These are phyloP conservation scores for Sclerotinia glacialis DNA, from an alignment of 2,329 filamentous ascomycete species.

Conservation along the genomic window DNA sequence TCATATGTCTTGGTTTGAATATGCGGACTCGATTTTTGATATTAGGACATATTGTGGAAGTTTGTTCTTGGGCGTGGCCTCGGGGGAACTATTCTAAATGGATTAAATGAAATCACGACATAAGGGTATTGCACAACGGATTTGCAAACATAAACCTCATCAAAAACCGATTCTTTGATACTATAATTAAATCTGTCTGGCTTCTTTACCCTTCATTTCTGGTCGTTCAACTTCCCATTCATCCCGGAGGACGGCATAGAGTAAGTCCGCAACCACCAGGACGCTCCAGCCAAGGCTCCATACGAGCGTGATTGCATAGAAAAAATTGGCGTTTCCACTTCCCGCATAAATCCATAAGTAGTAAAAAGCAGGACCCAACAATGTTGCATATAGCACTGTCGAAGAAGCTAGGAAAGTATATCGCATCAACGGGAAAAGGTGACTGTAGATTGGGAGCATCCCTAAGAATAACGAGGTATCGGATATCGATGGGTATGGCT, in stretches of 20 bases:
- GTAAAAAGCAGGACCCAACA: slow-evolving; percentile 92
- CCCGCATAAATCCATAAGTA: slow-evolving; percentile 98
- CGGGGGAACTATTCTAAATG: not conserved
- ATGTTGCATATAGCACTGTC: slow-evolving; percentile 79
- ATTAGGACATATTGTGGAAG: not conserved
- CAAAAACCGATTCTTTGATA: slow-evolving; percentile 12
- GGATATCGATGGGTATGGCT: slow-evolving; percentile 91
- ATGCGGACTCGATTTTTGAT: not conserved
- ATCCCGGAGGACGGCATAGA: slow-evolving; percentile 86
- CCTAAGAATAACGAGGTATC: slow-evolving; percentile 85
- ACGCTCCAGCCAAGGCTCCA: slow-evolving; percentile 91
- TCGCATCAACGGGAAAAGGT: slow-evolving; percentile 88
- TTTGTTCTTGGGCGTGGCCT: not conserved
- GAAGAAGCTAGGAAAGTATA: slow-evolving; percentile 86
- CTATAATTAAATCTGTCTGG: slow-evolving; percentile 43
- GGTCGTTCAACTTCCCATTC: slow-evolving; percentile 93
- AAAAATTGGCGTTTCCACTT: slow-evolving; percentile 97
- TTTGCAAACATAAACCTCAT: not conserved
- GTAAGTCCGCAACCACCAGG: slow-evolving; percentile 72
- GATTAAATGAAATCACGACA: not conserved
- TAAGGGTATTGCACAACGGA: not conserved
- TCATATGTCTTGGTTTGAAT: not conserved
- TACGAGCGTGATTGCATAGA: slow-evolving; percentile 98
- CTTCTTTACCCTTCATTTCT: slow-evolving; percentile 84
- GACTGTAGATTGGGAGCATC: slow-evolving; percentile 80